Base-by-base conservation (phyloP, 345 rosid species). In the Balakata baccata region DNA sequence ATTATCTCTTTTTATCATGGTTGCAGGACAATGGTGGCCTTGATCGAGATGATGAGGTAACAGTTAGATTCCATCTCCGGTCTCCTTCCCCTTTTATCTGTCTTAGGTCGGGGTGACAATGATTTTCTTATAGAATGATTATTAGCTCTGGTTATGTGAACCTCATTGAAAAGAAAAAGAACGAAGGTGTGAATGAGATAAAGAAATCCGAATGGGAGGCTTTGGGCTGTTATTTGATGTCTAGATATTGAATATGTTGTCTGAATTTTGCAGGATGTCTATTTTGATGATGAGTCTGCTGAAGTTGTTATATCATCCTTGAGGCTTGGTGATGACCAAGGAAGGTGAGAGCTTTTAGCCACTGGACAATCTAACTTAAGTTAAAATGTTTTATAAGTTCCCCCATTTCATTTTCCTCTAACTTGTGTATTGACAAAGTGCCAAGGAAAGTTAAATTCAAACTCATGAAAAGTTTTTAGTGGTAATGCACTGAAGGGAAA, bases 281-380 rank as follows among this genome's bases (percentile, higher is more conserved):
- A 91, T 86, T 95, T 93, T 50, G 94, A 91, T 66, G 94, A 95
- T 79, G 99, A 91, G 80, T 91, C 98, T 71, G 91, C 97, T 43
- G 97, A 91, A 77, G 94, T 90, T 49, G 97, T 95, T 64, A 88
- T 95, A 81, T 93, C 99, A 74, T 93, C 99, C 63, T 74, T 95
- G 82, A 82, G 98, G 84, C 96, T 95, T 34, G 96, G 99, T 71
- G 98, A 90, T 85, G 94, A 93, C 75, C 99, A 91, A 82, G 94
- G 92, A 64, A 93, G 97, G 99, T 91, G 72, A 75, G 89, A 73
- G 34, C 59, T 74, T 34, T 63, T 38, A 41, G 70, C 54, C 17
- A 25, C 41, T 14, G 71, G 7, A 29, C 4, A 50, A 29, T 51
- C 13, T 16, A 51, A 52, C 60, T 34, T 20, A 25, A 7, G 60